Base-by-base conservation (phyloP, 345 rosid species). In the Populus pruinosa region DNA sequence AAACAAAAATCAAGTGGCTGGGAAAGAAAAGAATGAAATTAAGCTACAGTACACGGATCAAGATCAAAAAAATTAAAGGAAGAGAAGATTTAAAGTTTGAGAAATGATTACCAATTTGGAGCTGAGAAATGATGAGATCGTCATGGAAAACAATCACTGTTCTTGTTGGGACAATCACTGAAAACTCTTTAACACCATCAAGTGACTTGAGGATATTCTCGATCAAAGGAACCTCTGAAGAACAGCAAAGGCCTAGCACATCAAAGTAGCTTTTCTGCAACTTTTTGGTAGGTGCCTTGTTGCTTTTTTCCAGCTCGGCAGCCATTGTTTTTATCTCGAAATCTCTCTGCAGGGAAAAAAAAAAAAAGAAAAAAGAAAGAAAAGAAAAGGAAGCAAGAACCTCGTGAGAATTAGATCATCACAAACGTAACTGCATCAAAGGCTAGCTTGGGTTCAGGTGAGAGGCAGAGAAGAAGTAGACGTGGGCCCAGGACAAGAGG, bases 91-190 rank as follows among this genome's bases (percentile, higher is more conserved):
- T 10, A 10, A 36, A 71, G 36, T 4, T 41, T 5, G 17, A 20
- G 64, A 55, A 53, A 6, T 9, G 20, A 0, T 67, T 91, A 96
- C 99, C 97, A 27, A 96, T 93, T 82, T 96, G 87, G 64, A 79
- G 85, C 80, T 87, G 94, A 2, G 99, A 92, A 71, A 88, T 49
- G 68, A 91, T 76, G 78, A 86, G 89, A 62, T 68, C 35, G 59
- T 96, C 99, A 74, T 96, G 99, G n/a, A 96, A 79, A 36, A 96
- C 99, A 70, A 93, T 88, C 77, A 93, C 93, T 1, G 99, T 96
- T 73, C 89, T 91, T 0, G 97, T 83, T 2, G 98, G 90, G 4
- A 96, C 95, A 75, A 92, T 86, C 36, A 96, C 93, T 3, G 93
- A 87, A 29, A 77, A 81, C 50, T 96, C 90, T 72, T 90, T 85